These are phyloP conservation scores for Telopea speciosissima DNA, from an alignment of 177 flowering plant species.

Conservation along the genomic window DNA sequence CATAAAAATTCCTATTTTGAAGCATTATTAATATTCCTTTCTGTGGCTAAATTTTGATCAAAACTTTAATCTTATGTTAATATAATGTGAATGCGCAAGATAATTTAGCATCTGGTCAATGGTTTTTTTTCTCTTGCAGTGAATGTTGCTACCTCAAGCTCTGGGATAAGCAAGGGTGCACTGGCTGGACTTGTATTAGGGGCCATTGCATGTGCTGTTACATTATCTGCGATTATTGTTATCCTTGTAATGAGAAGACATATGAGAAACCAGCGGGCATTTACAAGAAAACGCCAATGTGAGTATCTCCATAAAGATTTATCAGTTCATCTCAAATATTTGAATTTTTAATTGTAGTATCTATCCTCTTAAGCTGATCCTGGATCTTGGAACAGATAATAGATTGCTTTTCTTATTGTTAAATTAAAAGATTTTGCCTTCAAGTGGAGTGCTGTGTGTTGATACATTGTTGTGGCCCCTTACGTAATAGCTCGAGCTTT, in stretches of 20 bases:
- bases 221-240: constrained; percentile 34
- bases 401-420: no score
- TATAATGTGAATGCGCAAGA: not conserved
- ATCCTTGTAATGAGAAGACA: constrained; percentile 17
- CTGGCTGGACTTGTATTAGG: constrained; percentile 51
- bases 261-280: not conserved
- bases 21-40: not conserved
- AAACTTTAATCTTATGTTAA: not conserved
- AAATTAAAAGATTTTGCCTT: no score
- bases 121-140: constrained; percentile 22
- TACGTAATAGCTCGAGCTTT: no score
- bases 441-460: no score
- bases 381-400: not conserved
- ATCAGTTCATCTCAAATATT: not conserved
- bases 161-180: constrained; percentile 47
- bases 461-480: no score
- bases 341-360: no score
- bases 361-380: not conserved
- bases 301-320: constrained; percentile 3
- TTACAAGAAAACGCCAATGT: constrained; percentile 20
- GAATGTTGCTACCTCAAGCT: constrained; percentile 8
- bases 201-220: constrained; percentile 34
- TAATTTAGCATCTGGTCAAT: not conserved
- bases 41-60: not conserved
- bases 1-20: no score